Base-by-base conservation (phyloP, 345 rosid genomes). In the Dimocarpus longan region DNA sequence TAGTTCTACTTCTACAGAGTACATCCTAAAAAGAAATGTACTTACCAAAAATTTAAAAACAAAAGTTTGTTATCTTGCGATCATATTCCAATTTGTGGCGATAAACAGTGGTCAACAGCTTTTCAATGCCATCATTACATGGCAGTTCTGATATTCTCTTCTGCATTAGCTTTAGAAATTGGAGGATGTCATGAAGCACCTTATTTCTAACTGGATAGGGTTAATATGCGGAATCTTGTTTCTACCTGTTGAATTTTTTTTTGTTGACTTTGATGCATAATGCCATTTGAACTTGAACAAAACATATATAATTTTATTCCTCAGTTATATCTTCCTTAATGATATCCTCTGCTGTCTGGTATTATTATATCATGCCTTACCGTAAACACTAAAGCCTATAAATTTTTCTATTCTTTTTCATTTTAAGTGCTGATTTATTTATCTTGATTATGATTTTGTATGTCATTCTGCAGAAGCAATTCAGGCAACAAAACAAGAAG, bases 391-490 rank as follows among this genome's bases (percentile, higher is more conserved):
- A 19, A 57, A 57, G 21, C 63, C 24, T n/a, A 18, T 57, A 5
- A 10, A 19, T 18, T n/a, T 18, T 57, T 19, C n/a, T 32, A 18
- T 19, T 18, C 57, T 2, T 57, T 57, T 7, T 57, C 22, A 18
- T 57, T 3, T 8, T 16, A 37, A 32, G 48, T 65, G 5, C 40
- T 65, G 66, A 64, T 44, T 44, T 28, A 26, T 75, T 15, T 1
- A 64, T 73, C n/a, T 5, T 8, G 46, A 74, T 37, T 22, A 50
- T 22, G 6, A 32, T 10, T 67, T 66, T 71, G 10, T 1, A 24
- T 70, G 9, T 54, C 10, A 8, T 62, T 52, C 74, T 84, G 85
- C 97, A 96, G 98, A 94, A 91, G 82, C 99, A 94, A 83, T 96
- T 96, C 74, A 91, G 86, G 89, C 82, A 87, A 21, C 91, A 82